phyloP scores from a whole-genome alignment of 2,329 filamentous ascomycete species.

The Colletotrichum caudatum region DNA sequence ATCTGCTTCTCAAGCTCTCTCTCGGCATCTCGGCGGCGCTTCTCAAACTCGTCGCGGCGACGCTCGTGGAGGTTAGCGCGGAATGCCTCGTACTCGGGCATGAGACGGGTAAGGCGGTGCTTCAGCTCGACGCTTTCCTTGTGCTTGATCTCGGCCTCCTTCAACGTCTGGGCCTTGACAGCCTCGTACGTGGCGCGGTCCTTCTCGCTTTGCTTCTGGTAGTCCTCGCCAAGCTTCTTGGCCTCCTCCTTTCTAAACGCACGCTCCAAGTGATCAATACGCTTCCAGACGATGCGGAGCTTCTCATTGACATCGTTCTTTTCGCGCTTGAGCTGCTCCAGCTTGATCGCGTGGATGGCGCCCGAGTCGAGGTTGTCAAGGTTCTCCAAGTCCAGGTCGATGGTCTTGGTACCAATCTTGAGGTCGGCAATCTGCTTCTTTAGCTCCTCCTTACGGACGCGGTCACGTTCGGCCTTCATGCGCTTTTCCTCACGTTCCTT shows the following conservation, averaged over 20 bases:
- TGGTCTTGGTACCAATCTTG: conserved; percentile 84
- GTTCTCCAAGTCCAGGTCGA: conserved; percentile 82
- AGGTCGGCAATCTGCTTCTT: conserved; percentile 93
- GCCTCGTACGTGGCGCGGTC: conserved; percentile 86
- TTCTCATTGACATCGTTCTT: conserved; percentile 96
- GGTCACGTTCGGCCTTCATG: conserved; percentile 86
- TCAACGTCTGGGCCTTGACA: conserved; percentile 80
- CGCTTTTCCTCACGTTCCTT: conserved; percentile 89
- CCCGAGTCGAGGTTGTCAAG: conserved; percentile 90
- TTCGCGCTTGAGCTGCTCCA: conserved; percentile 95
- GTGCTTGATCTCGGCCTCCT: conserved; percentile 88
- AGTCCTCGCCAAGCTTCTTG: conserved; percentile 90
- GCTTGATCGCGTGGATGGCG: conserved; percentile 92
- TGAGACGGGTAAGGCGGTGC: conserved; percentile 87
- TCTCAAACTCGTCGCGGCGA: conserved; percentile 95
- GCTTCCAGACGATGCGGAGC: conserved; percentile 91
- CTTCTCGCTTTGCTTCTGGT: conserved; percentile 81
- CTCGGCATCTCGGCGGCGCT: conserved; percentile 90
- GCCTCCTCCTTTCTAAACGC: conserved; percentile 95
- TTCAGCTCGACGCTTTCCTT: conserved; percentile 93
- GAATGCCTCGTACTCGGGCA: conserved; percentile 88
- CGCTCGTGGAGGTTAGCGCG: conserved; percentile 84
- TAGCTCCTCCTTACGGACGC: conserved; percentile 91
- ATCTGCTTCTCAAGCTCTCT: conserved; percentile 94
- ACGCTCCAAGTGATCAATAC: conserved; percentile 96